phyloP scores from a whole-genome alignment of 805 yeast genomes.

The Myxozyma geophila region DNA sequence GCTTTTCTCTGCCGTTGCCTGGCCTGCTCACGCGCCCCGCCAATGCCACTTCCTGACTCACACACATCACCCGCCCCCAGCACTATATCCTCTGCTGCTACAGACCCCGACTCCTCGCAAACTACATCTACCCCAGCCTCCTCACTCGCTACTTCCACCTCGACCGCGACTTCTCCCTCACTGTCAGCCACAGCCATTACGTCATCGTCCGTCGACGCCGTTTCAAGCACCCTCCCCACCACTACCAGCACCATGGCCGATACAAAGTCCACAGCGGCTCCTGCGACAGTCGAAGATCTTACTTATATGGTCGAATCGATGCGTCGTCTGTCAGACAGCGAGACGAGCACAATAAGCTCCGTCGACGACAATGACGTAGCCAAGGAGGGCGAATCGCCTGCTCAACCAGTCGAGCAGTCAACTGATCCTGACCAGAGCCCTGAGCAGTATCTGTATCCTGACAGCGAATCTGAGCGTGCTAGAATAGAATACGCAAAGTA shows the following conservation, averaged over 20 bases:
- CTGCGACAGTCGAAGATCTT: constrained; percentile 2
- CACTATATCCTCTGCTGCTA: neutral
- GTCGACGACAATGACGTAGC: neutral
- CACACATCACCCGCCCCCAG: neutral
- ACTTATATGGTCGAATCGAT: constrained; percentile 12
- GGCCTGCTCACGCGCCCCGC: no score
- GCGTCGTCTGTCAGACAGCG: constrained; percentile 6
- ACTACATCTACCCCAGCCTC: no score
- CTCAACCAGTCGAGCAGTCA: neutral
- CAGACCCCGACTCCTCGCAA: no score
- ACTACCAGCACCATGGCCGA: neutral
- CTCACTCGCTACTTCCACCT: neutral
- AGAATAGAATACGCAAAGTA: constrained; percentile 24
- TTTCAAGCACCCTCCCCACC: neutral
- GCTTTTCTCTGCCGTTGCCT: no score
- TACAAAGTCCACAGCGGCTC: neutral
- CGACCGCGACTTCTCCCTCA: neutral
- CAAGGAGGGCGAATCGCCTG: neutral
- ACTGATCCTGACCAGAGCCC: neutral
- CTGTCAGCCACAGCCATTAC: neutral
- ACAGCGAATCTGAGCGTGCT: constrained; percentile 15
- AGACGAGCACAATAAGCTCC: neutral
- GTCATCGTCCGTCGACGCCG: neutral
- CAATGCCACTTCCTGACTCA: neutral
- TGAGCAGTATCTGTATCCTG: constrained; percentile 1